These are phyloP conservation scores for Naganishia sp. DNA, from an alignment of 1,284 basidiomycete species.

Conservation along the genomic window DNA sequence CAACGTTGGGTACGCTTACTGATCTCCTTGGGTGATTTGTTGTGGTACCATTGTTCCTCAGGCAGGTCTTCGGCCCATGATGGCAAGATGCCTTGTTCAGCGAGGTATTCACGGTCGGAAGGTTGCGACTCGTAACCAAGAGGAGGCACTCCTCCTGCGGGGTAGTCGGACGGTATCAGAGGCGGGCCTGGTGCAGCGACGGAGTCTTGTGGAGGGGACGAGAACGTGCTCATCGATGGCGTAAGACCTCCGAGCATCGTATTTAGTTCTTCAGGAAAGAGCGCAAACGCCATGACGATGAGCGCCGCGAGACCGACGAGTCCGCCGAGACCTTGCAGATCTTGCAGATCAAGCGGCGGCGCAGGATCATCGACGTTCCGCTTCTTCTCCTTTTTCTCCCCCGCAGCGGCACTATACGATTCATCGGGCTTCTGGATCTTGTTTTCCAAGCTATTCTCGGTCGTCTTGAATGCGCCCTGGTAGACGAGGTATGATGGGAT, in stretches of 20 bases:
- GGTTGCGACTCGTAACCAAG: neutral
- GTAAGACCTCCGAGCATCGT: constrained; percentile 3
- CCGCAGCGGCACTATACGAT: constrained; percentile 4
- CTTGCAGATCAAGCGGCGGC: constrained; percentile 30
- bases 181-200: neutral
- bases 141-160: neutral
- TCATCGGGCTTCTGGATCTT: constrained; percentile 25
- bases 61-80: constrained; percentile 14
- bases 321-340: constrained; percentile 29
- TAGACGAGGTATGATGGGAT: constrained; percentile 32
- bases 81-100: constrained; percentile 10
- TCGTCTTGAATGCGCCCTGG: constrained; percentile 24
- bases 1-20: neutral
- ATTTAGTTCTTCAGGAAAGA: constrained; percentile 34
- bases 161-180: neutral
- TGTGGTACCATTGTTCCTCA: constrained; percentile 18
- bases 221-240: neutral
- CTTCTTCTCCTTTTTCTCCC: constrained; percentile 26
- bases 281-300: constrained; percentile 31
- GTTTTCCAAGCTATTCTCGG: constrained; percentile 28
- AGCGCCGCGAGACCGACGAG: constrained; percentile 30
- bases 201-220: neutral
- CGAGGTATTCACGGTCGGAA: constrained; percentile 12
- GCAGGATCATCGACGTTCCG: constrained; percentile 30
- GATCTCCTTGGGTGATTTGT: constrained; percentile 20